phyloP scores from a whole-genome alignment of 2,329 filamentous ascomycete genomes.

The Ophiosphaerella korrae region DNA sequence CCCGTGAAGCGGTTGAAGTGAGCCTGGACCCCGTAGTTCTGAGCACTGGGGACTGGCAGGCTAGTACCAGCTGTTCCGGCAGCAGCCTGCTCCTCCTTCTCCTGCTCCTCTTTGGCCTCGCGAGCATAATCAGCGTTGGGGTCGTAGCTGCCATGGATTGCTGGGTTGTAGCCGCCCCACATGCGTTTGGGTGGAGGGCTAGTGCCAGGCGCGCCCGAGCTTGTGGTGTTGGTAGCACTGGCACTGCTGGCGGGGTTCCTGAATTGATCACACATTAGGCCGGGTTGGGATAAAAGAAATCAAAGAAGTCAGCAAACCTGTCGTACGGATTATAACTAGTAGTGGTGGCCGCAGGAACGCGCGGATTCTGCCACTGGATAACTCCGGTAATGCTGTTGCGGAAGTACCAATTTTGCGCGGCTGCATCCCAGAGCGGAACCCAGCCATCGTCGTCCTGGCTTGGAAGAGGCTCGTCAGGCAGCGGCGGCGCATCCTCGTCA shows the following conservation, averaged over 20 bases:
- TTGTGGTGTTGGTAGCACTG: slow-evolving; percentile 32
- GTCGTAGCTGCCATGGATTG: slow-evolving; percentile 95
- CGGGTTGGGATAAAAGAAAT: slow-evolving; percentile 32
- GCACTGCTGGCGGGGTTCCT: slow-evolving; percentile 25
- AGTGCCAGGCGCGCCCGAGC: slow-evolving; percentile 39
- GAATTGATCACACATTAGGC: slow-evolving; percentile 36
- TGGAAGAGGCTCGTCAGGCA: slow-evolving; percentile 57
- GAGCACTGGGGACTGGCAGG: slow-evolving; percentile 24
- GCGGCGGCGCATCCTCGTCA: slow-evolving; percentile 41
- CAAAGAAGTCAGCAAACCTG: slow-evolving; percentile 44
- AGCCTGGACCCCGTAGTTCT: slow-evolving; percentile 69
- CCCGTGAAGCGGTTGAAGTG: slow-evolving; percentile 94
- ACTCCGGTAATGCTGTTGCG: slow-evolving; percentile 78
- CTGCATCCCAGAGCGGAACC: slow-evolving; percentile 78
- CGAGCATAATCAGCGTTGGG: slow-evolving; percentile 90
- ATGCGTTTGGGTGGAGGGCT: slow-evolving; percentile 42
- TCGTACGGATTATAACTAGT: slow-evolving; percentile 36
- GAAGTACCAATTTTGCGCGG: slow-evolving; percentile 76
- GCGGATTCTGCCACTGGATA: slow-evolving; percentile 85
- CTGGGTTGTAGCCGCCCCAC: slow-evolving; percentile 87
- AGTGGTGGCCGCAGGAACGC: slow-evolving; percentile 60
- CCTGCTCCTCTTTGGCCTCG: slow-evolving; percentile 48
- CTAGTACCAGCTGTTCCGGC: slow-evolving; percentile 29
- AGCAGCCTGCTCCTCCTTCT: slow-evolving; percentile 37
- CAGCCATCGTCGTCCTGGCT: slow-evolving; percentile 68